These are phyloP conservation scores for Pseudogymnoascus pannorum DNA, from an alignment of 2,329 filamentous ascomycete species.

Conservation along the genomic window DNA sequence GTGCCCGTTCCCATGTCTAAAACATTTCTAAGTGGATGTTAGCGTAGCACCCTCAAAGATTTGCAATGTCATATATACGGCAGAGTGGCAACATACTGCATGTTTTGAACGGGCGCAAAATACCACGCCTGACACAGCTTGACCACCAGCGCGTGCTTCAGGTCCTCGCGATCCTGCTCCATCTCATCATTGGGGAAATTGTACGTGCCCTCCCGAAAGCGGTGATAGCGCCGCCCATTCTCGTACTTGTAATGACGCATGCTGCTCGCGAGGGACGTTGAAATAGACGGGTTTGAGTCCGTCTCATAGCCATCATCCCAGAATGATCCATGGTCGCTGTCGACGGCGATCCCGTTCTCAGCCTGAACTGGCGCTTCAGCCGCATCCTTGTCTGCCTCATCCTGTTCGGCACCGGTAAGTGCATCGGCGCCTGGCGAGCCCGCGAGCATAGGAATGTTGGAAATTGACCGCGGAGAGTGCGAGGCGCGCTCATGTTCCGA, in stretches of 20 bases:
- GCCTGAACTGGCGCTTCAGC: constrained; percentile 23
- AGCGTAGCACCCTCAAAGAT: not conserved
- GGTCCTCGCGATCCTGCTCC: constrained; percentile 51
- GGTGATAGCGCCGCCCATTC: constrained; percentile 53
- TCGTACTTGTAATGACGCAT: constrained; percentile 46
- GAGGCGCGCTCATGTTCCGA: not conserved
- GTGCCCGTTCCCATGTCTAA: constrained; percentile 54
- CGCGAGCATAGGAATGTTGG: not conserved
- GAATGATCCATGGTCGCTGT: constrained; percentile 13
- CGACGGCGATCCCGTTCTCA: constrained; percentile 24
- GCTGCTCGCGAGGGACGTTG: constrained; percentile 24
- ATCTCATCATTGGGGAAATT: constrained; percentile 54
- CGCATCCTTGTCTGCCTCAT: constrained; percentile 12
- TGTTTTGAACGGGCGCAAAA: constrained; percentile 30
- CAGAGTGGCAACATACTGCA: constrained; percentile 47
- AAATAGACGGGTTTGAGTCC: constrained; percentile 19
- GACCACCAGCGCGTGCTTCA: constrained; percentile 41
- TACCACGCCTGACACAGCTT: constrained; percentile 30
- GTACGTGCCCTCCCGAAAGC: constrained; percentile 46
- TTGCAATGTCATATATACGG: constrained; percentile 28
- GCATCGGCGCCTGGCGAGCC: not conserved
- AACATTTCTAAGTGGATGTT: constrained; percentile 33
- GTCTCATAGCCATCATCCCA: constrained; percentile 27
- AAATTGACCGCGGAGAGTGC: not conserved
- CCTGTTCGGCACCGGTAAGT: not conserved